Evolutionary conservation across 345 rosid genomes (phyloP), one percentile per base, ranked within the genome.

Genomic region (Eucalyptus guilfoylei): DNA sequence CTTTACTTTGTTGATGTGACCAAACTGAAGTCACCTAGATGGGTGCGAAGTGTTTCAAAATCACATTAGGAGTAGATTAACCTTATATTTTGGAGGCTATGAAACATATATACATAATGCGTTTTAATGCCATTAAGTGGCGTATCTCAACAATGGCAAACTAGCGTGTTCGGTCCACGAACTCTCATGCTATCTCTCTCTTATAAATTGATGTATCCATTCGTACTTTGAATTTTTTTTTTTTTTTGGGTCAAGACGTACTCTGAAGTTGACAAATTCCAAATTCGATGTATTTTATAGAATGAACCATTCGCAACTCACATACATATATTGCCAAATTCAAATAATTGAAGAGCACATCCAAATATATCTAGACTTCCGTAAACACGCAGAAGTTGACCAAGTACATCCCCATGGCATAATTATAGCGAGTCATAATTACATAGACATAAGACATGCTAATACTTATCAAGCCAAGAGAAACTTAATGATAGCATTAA

Each of bases 151-250:
- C 76, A 64, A 64, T n/a, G 40, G 37, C 21, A 64, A n/a, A n/a
- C 0, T n/a, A 3, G 40, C 19, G 5, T 64, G 76, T 32, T 0
- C 6, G n/a, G 34, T 64, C 76, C 76, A 64, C 21, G 21, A n/a
- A 15, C 19, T 64, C 76, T 64, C 10, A 8, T 64, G 0, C 37
- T n/a, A 0, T 64, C 0, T 64, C 32, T 64, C 21, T n/a, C 19
- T 64, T 64, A 55, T 55, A 9, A 55, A 55, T 55, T 55, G 30
- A 55, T 55, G 30, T 23, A 24, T n/a, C 40, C 21, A 5, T 64
- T 64, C 3, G 19, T n/a, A n/a, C 37, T 67, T 64, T 15, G 76
- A 64, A 4, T 5, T 58, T 58, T 55, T 5, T 44, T 19, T 21
- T 54, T 23, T 13, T 60, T 52, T 52, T 52, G 4, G 69, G 8